Evolutionary conservation across 495 filamentous ascomycete species (phyloP), one percentile per base, ranked within the genome.

Genomic region (Annulohypoxylon bovei): DNA sequence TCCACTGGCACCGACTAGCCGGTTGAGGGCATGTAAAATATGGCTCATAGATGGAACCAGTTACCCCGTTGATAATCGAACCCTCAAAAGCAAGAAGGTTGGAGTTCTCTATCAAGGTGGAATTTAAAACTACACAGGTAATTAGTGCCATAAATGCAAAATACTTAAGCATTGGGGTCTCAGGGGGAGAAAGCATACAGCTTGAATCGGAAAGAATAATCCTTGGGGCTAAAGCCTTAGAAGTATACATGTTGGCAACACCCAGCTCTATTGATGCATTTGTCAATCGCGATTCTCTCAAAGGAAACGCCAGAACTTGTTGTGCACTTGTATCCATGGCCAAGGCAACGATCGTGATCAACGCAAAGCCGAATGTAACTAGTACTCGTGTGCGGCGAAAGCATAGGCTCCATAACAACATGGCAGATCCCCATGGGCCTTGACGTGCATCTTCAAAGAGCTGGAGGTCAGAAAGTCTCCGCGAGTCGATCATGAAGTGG

Each of bases 381-480:
- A 65, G 20, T 1, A 55, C 46, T 22, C 39, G 54, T 18, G 35
- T 40, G 6, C 68, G 62, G 22, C 62, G 55, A 23, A 16, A 5
- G 14, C 25, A 16, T 16, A 52, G 27, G 46, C 18, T 35, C 62
- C 55, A 65, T 12, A 71, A 40, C 6, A 75, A 55, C 3, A 71
- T 4, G 1, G 65, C 44, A 8, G 75, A 73, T n/a, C 72, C 70
- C 46, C 68, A 68, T 0, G 75, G 72, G 3, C 72, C 72, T 2
- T 69, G 68, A 46, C 72, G 69, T 7, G 83, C 82, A 33, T 80
- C 79, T 61, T 86, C 84, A 25, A 83, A 76, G 9, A 78, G 46
- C 28, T 81, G 75, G 37, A 85, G 72, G 56, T 84, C 80, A 22
- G 70, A 71, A 16, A 86, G 62, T 42, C 73, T 73, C 44, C 76